Conservation (phyloP, 495 filamentous ascomycete species). For the Elasticomyces elasticus region DNA sequence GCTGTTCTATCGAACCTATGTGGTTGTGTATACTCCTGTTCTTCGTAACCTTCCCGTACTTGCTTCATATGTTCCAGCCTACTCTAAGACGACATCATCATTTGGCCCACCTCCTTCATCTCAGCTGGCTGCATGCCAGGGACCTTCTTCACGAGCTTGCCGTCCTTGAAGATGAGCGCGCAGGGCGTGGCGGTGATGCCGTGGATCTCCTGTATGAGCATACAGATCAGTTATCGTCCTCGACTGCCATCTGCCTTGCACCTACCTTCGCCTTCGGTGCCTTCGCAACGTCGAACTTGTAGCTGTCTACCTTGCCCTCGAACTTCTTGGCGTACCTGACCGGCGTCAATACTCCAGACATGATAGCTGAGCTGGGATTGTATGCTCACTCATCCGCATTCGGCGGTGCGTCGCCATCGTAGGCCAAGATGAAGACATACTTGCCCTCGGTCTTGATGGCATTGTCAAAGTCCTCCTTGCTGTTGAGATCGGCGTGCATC, state of each 20-base stretch:
- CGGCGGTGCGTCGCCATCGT: slow-evolving; percentile 16
- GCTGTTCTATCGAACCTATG: too few relatives aligned
- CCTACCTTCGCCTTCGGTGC: slow-evolving; percentile 15
- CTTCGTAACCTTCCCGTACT: too few relatives aligned
- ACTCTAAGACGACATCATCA: background rate
- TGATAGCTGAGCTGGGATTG: background rate
- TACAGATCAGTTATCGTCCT: background rate
- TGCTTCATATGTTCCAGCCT: too few relatives aligned
- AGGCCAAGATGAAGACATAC: slow-evolving; percentile 26
- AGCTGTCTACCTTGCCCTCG: slow-evolving; percentile 21
- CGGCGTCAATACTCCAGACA: too few relatives aligned
- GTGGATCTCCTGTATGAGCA: slow-evolving; percentile 17
- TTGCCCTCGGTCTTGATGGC: slow-evolving; percentile 24
- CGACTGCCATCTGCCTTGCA: background rate
- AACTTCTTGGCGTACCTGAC: slow-evolving; percentile 20
- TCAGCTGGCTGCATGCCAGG: slow-evolving; percentile 14
- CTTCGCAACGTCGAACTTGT: slow-evolving; percentile 22
- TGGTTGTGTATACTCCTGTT: too few relatives aligned
- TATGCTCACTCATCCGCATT: slow-evolving; percentile 24
- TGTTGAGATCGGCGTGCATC: slow-evolving; percentile 24
- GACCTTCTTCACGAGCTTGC: slow-evolving; percentile 23
- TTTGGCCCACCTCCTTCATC: slow-evolving; percentile 18
- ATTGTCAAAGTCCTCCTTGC: slow-evolving; percentile 24
- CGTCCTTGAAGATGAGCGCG: slow-evolving; percentile 24
- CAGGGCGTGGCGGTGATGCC: slow-evolving; percentile 19